Base-by-base conservation (phyloP, 2,329 filamentous ascomycete genomes). In the Ceratocystis huliohia region DNA sequence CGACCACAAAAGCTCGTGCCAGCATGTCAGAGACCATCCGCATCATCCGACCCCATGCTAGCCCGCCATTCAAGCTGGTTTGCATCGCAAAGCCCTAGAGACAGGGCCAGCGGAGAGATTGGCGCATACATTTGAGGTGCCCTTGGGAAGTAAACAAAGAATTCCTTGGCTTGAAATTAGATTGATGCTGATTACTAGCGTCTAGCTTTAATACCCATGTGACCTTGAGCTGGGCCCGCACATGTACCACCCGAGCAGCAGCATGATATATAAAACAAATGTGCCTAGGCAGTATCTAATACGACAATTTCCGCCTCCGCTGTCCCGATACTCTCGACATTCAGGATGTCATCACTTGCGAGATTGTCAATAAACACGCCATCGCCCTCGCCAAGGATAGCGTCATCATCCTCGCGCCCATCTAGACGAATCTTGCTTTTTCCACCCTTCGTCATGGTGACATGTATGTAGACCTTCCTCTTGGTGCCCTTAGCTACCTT, bases 361-460 rank as follows among this genome's bases (percentile, higher is more conserved):
- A 89, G 80, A 15, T 76, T 75, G 5, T 86, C 84, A 5, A 95
- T 77, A 75, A 89, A 94, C 0, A 88, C 89, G 17, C 89, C 90
- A 75, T 96, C 91, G 0, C 91, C 91, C 75, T 95, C 91, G 0
- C 77, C 78, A 20, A 95, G 74, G 17, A 88, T 77, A 45, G 63
- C 62, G 70, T 77, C 76, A 0, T 83, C 82, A 69, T 88, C 84
- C 57, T 88, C 85, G 66, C 85, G 77, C 1, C 84, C 84, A 72
- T 81, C 88, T 71, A 87, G 77, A 70, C 82, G 82, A 68, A 96
- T 84, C 78, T 84, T 89, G 46, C 88, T 82, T 70, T 85, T 88
- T 28, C 88, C 88, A 50, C 80, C 80, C 77, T 89, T 88, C 77
- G 86, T 86, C 88, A 92, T 93, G 20, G 91, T 82, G 65, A 95